phyloP scores from a whole-genome alignment of 768 basidiomycete genomes.

The Mycena amicta region DNA sequence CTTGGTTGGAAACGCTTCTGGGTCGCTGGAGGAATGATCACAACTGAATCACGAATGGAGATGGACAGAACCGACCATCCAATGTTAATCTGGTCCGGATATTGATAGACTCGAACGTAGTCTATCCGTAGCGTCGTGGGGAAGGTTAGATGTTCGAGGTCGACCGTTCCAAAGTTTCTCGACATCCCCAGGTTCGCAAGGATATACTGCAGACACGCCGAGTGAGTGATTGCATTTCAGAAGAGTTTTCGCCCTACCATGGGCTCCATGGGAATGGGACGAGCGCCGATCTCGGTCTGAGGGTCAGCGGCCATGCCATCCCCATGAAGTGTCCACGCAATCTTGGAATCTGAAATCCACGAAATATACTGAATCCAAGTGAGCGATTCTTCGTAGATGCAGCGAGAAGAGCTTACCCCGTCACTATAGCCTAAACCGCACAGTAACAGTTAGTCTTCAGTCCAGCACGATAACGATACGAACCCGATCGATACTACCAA shows the following conservation, averaged over 20 bases:
- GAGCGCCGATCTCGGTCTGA: conserved; percentile 58
- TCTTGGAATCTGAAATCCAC: conserved; percentile 70
- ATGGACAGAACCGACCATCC: conserved; percentile 74
- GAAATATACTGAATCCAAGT: too few relatives aligned
- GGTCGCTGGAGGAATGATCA: too few relatives aligned
- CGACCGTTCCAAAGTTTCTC: conserved; percentile 57
- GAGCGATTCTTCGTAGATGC: too few relatives aligned
- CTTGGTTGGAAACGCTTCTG: conserved; percentile 73
- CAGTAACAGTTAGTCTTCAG: not conserved
- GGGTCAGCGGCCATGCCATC: conserved; percentile 61
- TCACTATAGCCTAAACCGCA: conserved; percentile 2
- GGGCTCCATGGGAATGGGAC: conserved; percentile 82
- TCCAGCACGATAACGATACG: conserved; percentile 44
- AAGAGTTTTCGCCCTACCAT: conserved; percentile 52
- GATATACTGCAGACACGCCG: too few relatives aligned
- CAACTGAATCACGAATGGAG: conserved; percentile 88
- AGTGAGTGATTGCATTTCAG: not conserved
- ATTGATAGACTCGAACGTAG: conserved; percentile 75
- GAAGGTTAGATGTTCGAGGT: conserved; percentile 40
- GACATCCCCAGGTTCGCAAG: conserved; percentile 87
- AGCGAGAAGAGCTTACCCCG: too few relatives aligned
- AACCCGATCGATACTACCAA: conserved; percentile 66
- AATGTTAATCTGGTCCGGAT: conserved; percentile 60
- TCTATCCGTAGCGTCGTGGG: conserved; percentile 58
- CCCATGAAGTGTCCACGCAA: conserved; percentile 73